Evolutionary conservation across 129 eudicot genomes (phyloP).

Genomic region (Ambrosia trifida): DNA sequence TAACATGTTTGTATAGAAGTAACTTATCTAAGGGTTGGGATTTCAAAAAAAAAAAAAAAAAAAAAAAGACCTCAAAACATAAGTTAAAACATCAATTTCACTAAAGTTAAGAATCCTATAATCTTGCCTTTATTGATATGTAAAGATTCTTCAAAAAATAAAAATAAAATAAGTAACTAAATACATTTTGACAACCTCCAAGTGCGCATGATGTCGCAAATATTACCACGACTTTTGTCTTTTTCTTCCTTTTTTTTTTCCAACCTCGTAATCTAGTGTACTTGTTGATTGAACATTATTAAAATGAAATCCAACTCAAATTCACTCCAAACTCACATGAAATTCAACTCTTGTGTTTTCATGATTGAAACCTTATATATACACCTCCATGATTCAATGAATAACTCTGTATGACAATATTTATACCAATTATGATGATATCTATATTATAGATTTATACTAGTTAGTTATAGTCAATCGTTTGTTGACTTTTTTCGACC

Average conservation of each 20-base stretch:
- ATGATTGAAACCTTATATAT: constrained; percentile 41
- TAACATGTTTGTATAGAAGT: too few species aligned
- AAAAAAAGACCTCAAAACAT: too few species aligned
- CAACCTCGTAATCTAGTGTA: constrained; percentile 39
- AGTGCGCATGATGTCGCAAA: constrained; percentile 17
- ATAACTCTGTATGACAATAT: constrained; percentile 26
- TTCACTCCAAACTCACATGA: constrained; percentile 60
- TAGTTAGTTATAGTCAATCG: not conserved
- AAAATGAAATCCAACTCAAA: constrained; percentile 49
- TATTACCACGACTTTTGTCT: constrained; percentile 8
- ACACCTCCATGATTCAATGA: not conserved
- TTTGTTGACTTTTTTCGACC: constrained; percentile 8
- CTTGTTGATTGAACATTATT: constrained; percentile 22
- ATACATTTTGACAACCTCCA: not conserved
- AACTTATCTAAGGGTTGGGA: too few species aligned
- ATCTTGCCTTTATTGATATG: not conserved
- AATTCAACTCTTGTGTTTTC: constrained; percentile 32
- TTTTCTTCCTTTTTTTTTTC: constrained; percentile 22
- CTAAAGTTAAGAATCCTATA: not conserved
- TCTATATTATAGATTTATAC: constrained; percentile 9
- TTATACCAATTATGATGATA: constrained; percentile 24
- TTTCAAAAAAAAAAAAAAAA: too few species aligned
- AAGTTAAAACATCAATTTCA: too few species aligned
- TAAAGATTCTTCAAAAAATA: constrained; percentile 3
- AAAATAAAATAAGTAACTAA: not conserved